Conservation (phyloP, 2,329 filamentous ascomycete genomes). For the Incumbomyces lentus region DNA sequence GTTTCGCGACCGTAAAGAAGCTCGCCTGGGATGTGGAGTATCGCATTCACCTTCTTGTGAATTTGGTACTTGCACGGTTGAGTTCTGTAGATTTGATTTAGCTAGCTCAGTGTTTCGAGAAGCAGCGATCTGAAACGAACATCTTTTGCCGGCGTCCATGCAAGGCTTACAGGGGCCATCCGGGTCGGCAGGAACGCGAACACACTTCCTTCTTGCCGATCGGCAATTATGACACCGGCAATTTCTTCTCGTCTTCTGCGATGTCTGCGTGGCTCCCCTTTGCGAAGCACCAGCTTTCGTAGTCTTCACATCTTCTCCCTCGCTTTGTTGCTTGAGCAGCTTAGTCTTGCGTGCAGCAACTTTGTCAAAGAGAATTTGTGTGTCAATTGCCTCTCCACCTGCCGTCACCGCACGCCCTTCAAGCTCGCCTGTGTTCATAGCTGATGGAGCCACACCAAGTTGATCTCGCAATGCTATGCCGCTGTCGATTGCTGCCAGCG, state of each 20-base stretch:
- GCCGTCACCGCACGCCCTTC: too few species aligned
- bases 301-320: background rate
- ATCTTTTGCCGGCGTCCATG: background rate
- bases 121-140: background rate
- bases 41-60: background rate
- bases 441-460: too few species aligned
- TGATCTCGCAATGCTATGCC: too few species aligned
- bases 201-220: background rate
- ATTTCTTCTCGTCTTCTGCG: background rate
- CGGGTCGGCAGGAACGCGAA: background rate
- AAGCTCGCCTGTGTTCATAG: too few species aligned
- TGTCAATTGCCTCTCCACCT: slow-evolving; percentile 3
- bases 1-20: background rate
- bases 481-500: too few species aligned
- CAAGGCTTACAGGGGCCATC: slow-evolving; percentile 3
- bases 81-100: too few species aligned
- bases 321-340: background rate
- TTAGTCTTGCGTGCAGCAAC: background rate
- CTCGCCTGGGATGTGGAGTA: background rate
- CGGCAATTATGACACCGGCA: background rate
- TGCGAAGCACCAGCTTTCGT: background rate
- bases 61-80: background rate
- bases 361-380: slow-evolving; percentile 2
- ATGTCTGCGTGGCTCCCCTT: background rate
- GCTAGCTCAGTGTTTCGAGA: background rate